phyloP scores from a whole-genome alignment of 306 rosid species.

The Prunus padus region DNA sequence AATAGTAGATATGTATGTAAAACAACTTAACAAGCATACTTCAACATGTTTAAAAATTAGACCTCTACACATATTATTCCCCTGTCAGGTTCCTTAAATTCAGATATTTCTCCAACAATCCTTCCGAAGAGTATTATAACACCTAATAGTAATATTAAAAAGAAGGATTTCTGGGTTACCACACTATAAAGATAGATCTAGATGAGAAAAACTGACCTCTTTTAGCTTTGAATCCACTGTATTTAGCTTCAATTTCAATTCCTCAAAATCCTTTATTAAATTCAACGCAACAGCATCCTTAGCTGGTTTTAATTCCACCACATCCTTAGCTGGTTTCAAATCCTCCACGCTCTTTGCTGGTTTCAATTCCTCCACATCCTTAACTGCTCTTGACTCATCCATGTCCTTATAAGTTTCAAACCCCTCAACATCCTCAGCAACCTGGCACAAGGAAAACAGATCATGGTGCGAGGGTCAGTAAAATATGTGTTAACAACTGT shows the following conservation, averaged over 20 bases:
- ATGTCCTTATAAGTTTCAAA: slow-evolving; percentile 38
- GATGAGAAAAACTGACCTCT: slow-evolving; percentile 60
- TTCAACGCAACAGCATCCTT: slow-evolving; percentile 37
- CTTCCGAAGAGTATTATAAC: slow-evolving; percentile 11
- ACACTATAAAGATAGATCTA: slow-evolving; percentile 13
- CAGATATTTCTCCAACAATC: slow-evolving; percentile 17
- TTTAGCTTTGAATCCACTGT: slow-evolving; percentile 59
- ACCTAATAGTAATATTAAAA: background rate
- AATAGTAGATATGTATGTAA: background rate
- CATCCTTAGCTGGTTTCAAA: slow-evolving; percentile 36
- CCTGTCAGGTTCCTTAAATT: background rate
- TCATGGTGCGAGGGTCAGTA: background rate
- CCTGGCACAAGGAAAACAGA: slow-evolving; percentile 38
- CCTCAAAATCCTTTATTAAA: slow-evolving; percentile 53
- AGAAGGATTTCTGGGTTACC: slow-evolving; percentile 1
- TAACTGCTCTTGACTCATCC: slow-evolving; percentile 40
- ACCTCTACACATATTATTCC: slow-evolving; percentile 4
- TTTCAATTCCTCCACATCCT: slow-evolving; percentile 56
- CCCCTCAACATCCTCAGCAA: slow-evolving; percentile 48
- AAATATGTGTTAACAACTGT: background rate
- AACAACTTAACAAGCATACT: background rate
- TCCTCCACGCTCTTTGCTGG: slow-evolving; percentile 47
- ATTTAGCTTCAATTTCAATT: slow-evolving; percentile 54
- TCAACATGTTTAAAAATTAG: background rate
- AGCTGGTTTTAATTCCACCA: slow-evolving; percentile 33